These are phyloP conservation scores for Leptodontidium sp. DNA, from an alignment of 2,329 filamentous ascomycete species.

Conservation along the genomic window DNA sequence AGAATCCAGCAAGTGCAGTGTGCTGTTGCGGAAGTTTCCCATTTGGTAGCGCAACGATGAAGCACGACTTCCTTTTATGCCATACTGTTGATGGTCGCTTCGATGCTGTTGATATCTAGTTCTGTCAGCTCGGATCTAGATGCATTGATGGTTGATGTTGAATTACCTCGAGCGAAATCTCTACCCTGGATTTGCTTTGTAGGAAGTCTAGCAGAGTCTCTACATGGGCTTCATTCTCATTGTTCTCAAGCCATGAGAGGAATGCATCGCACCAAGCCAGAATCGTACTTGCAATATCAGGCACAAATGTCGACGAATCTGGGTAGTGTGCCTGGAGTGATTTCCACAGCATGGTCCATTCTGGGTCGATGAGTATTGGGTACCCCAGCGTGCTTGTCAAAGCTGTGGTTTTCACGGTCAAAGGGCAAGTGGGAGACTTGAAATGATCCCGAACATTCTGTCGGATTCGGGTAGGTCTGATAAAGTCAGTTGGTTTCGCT, in stretches of 20 bases:
- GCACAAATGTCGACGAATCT: conserved; percentile 52
- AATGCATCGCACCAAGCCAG: conserved; percentile 52
- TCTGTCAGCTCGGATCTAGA: not conserved
- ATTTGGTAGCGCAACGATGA: conserved; percentile 52
- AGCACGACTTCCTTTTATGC: conserved; percentile 49
- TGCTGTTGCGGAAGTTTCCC: conserved; percentile 41
- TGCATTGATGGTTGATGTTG: not conserved
- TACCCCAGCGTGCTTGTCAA: conserved; percentile 50
- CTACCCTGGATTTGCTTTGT: conserved; percentile 18
- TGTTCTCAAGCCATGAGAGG: conserved; percentile 52
- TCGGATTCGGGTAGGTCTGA: conserved; percentile 36
- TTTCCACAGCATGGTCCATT: conserved; percentile 54
- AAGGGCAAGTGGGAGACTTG: conserved; percentile 25
- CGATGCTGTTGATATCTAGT: conserved; percentile 39
- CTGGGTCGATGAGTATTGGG: conserved; percentile 50
- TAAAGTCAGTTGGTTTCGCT: not conserved
- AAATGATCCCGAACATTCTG: conserved; percentile 35
- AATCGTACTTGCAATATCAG: conserved; percentile 49
- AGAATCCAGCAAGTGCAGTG: conserved; percentile 30
- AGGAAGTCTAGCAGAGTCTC: conserved; percentile 52
- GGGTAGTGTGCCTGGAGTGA: conserved; percentile 51
- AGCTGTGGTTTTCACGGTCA: conserved; percentile 21
- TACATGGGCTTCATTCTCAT: conserved; percentile 52
- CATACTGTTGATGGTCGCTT: conserved; percentile 49
- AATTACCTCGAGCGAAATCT: conserved; percentile 29